Percentiles rank a stretch among this genome's conserved stretches.
phyloP scores from a whole-genome alignment of 2,329 filamentous ascomycete genomes.

The Allantophomopsis lycopodina region DNA sequence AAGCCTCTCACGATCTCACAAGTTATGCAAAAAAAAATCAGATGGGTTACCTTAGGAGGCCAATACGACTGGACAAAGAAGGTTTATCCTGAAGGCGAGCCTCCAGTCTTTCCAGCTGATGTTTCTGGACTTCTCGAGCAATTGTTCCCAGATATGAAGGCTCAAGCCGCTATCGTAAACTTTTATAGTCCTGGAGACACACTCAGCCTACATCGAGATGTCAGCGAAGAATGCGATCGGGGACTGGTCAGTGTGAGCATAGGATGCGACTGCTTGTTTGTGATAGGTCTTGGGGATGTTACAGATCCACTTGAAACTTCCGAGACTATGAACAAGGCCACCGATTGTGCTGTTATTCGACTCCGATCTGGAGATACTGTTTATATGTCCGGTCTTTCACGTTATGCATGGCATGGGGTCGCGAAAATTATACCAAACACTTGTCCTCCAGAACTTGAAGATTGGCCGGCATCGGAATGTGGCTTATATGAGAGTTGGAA shows the following conservation, averaged over 20 bases:
- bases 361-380: constrained; percentile 78
- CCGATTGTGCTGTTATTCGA: constrained; percentile 42
- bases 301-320: constrained; percentile 1
- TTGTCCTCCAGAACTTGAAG: constrained; percentile 59
- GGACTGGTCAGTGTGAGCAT: constrained; percentile 78
- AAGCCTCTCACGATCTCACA: constrained; percentile 56
- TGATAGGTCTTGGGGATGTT: constrained; percentile 47
- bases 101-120: constrained; percentile 64
- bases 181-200: constrained; percentile 85
- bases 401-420: constrained; percentile 93
- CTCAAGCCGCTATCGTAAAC: constrained; percentile 89
- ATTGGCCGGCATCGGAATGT: constrained; percentile 50
- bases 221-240: constrained; percentile 69
- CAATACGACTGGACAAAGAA: constrained; percentile 96
- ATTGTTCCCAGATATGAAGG: constrained; percentile 63
- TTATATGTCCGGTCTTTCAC: constrained; percentile 70
- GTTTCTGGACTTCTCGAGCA: constrained; percentile 51
- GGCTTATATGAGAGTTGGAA: constrained; percentile 45
- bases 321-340: constrained; percentile 18
- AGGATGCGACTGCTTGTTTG: constrained; percentile 81
- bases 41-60: constrained; percentile 88
- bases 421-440: constrained; percentile 71
- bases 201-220: constrained; percentile 84
- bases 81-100: constrained; percentile 54
- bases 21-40: constrained; percentile 66